Percentiles rank a stretch among this genome's conserved stretches.
Conservation (phyloP, 495 filamentous ascomycete species). For the Aeminium ludgeri region DNA sequence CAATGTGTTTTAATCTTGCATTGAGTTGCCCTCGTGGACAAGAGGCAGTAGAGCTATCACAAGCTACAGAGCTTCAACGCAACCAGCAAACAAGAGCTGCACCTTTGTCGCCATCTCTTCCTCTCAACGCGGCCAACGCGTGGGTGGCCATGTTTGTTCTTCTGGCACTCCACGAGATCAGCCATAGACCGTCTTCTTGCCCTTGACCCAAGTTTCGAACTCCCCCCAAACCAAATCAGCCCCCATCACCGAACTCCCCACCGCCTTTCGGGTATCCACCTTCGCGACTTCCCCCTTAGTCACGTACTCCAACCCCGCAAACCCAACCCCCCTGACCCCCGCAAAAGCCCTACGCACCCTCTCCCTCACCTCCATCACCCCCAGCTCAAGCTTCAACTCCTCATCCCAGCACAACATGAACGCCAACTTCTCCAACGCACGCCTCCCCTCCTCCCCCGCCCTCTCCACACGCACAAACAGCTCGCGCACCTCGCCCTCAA, state of each 20-base stretch:
- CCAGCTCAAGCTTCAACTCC: constrained; percentile 1
- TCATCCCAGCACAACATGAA: constrained; percentile 3
- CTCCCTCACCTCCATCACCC: not conserved
- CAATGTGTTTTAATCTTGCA: too few species aligned
- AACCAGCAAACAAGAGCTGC: too few species aligned
- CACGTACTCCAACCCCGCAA: not conserved
- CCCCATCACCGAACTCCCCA: not conserved
- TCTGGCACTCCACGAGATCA: too few species aligned
- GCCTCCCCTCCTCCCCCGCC: not conserved
- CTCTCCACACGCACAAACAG: not conserved
- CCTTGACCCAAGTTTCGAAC: too few species aligned
- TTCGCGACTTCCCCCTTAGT: not conserved
- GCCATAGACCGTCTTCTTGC: too few species aligned
- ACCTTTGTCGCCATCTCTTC: too few species aligned
- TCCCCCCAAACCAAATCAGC: constrained; percentile 1
- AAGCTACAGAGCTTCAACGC: too few species aligned
- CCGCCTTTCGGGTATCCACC: not conserved
- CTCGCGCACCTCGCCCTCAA: constrained; percentile 1
- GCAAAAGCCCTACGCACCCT: not conserved
- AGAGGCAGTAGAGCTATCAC: too few species aligned
- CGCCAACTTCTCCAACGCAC: constrained; percentile 1
- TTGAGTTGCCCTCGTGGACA: too few species aligned
- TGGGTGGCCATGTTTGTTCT: too few species aligned
- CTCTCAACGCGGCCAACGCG: too few species aligned
- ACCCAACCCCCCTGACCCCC: not conserved